Evolutionary conservation across 2,329 filamentous ascomycete genomes (phyloP), one percentile per base, ranked within the genome.

Genomic region (Alternaria sp.): DNA sequence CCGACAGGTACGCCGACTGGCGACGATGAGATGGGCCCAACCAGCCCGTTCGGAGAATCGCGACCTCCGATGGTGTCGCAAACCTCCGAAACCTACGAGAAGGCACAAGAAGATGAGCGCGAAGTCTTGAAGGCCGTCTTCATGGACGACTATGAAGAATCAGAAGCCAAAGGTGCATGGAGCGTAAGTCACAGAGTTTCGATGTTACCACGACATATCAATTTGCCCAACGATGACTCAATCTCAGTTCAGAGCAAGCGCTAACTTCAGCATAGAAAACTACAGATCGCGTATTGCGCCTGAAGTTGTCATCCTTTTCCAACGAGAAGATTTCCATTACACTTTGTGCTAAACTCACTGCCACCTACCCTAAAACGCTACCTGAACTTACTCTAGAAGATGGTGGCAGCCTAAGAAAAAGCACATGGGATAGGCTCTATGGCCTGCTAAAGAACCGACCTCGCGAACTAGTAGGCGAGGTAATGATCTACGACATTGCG

Each of bases 61-160:
- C 64, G 75, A 43, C 71, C 72, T 43, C 67, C 73, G 36, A 69
- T 78, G 41, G 63, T 61, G 30, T 65, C 68, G 62, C 75, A 65
- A 70, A 80, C 80, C 41, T 85, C 85, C 59, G 83, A 93, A 74
- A 68, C 67, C 59, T 96, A 97, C 81, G 87, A 89, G 66, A 91
- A 96, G 80, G 88, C 91, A 34, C 95, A 98, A 80, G 85, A 91
- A 72, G 91, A 97, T 75, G 95, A 98, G 81, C 85, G 96, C 58
- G 87, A 95, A 75, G 94, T 89, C 44, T 84, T 98, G 60, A 86
- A 91, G 71, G 91, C 94, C 42, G 96, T 98, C 51, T 98, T 95
- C 75, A 90, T 89, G 67, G 92, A 96, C 61, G 94, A 97, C 74
- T 97, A 93, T 74, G 85, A 90, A 69, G 88, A 90, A 75, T 87